Percentiles rank a stretch among this genome's conserved stretches.
Conservation (phyloP, 352 stramenopile genomes). For the Phytophthora pisi region DNA sequence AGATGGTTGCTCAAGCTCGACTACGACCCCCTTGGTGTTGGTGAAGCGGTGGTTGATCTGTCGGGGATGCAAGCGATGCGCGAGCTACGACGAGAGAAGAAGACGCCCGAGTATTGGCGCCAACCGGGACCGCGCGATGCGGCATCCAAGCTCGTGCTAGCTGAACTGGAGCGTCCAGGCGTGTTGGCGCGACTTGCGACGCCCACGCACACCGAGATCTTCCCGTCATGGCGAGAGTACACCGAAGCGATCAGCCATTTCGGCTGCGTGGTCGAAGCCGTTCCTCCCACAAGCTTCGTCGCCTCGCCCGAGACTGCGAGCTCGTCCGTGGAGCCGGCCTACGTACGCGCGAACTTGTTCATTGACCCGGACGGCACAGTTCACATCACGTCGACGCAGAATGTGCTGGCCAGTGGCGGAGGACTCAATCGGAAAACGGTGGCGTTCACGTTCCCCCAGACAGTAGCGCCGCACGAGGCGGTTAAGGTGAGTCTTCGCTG, state of each 20-base stretch:
- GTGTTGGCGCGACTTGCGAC: slow-evolving; percentile 33
- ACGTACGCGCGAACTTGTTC: slow-evolving; percentile 80
- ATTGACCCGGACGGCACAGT: slow-evolving; percentile 72
- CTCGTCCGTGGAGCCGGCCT: slow-evolving; percentile 28
- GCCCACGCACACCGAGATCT: slow-evolving; percentile 54
- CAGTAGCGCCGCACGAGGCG: slow-evolving; percentile 71
- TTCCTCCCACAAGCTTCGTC: slow-evolving; percentile 35
- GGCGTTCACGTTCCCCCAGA: slow-evolving; percentile 82
- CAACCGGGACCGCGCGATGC: slow-evolving; percentile 71
- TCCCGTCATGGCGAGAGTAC: slow-evolving; percentile 69
- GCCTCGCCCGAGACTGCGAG: slow-evolving; percentile 1
- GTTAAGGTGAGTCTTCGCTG: slow-evolving; percentile 44
- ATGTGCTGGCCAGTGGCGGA: slow-evolving; percentile 46
- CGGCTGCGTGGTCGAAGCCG: slow-evolving; percentile 83
- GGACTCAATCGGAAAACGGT: slow-evolving; percentile 45
- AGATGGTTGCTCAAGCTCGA: slow-evolving; percentile 87
- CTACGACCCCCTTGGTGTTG: slow-evolving; percentile 69
- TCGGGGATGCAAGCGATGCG: slow-evolving; percentile 60
- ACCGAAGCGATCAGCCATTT: slow-evolving; percentile 59
- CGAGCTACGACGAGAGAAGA: slow-evolving; percentile 67
- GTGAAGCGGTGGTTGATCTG: slow-evolving; percentile 72
- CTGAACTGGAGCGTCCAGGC: slow-evolving; percentile 59
- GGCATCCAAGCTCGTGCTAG: slow-evolving; percentile 54
- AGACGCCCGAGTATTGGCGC: slow-evolving; percentile 68
- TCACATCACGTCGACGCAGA: slow-evolving; percentile 73